Base-by-base conservation (phyloP, 2,329 filamentous ascomycete genomes). In the Chaetomium globosum region DNA sequence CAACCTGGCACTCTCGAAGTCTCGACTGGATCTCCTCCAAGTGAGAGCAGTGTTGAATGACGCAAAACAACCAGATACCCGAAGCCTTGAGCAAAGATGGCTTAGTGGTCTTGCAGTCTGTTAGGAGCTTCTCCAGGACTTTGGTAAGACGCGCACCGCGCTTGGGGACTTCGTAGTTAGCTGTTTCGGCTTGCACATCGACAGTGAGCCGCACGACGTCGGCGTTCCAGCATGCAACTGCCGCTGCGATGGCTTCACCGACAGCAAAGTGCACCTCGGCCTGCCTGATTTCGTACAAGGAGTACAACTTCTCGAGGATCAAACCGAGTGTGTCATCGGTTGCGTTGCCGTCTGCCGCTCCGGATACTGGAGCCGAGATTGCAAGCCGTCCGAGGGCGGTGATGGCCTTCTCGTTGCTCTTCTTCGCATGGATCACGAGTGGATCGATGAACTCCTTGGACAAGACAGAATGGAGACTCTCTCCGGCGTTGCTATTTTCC, bases 61-160 rank as follows among this genome's bases (percentile, higher is more conserved):
- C 79, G 73, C 90, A 96, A 65, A 98, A 88, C 0, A 98, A 84
- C 95, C 95, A 98, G 71, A 99, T 96, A 0, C 93, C 93, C 0
- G 93, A 94, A 3, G 94, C 93, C 75, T 97, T 97, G 71, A 93
- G 88, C 4, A 97, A 81, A 0, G 93, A 90, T 0, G 95, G 95
- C 73, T 97, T 97, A 0, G 92, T 92, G 9, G 89, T 87, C 72
- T 90, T 89, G 78, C 90, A 95, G 72, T 95, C 89, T 2, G 80
- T 79, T 55, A 98, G 82, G 1, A 96, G 83, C 73, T 89, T 93
- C 65, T 91, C 85, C 5, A 96, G 79, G 1, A 91, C 81, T 0
- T 80, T 77, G 9, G 78, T 78, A 30, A 89, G 73, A 1, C 75
- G 75, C 1, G 78, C 74, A 1, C 81, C 74, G 4, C 80, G 78